Base-by-base conservation (phyloP, 1,139 yeast species). In the Lodderomyces jiufengensis region DNA sequence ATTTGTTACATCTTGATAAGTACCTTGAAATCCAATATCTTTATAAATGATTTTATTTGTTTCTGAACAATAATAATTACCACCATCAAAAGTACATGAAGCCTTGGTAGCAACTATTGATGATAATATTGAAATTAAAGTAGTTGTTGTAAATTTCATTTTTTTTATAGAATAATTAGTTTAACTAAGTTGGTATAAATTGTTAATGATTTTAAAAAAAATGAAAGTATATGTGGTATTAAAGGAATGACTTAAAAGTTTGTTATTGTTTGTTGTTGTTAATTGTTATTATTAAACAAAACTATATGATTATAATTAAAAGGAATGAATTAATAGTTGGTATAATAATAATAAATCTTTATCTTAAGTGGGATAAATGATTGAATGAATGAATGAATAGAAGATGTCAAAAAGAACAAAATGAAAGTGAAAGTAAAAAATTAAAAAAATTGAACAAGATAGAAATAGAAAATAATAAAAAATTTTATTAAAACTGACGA, bases 51-150 rank as follows among this genome's bases (percentile, higher is more conserved):
- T 74, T 48, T 85, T 87, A 43, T 65, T 53, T 41, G 87, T 84
- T 45, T 76, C 59, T 46, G 74, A 63, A 66, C 97, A 87, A 75
- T 83, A 88, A 70, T 82, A 84, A 73, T 86, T 87, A 46, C 96
- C 96, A 13, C 40, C 44, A 24, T 34, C 42, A 16, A 15, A 22
- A 15, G 43, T 18, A 31, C 49, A 46, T 13, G 31, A 28, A 5
- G 30, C 27, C 4, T 48, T 42, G 9, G 29, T 34, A 7, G 49
- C 36, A 13, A 37, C 32, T 18, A 45, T 25, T 13, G 47, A 34
- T 6, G 44, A 24, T 22, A 43, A 36, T 8, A 43, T 37, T 7
- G 48, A 31, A 20, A 47, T 33, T 30, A 48, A 39, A 24, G 46
- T 34, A 14, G 49, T 33, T 20, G 42, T 35, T 31, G 44, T 31